Evolutionary conservation across 208 protist species (phyloP), one percentile per base, ranked within the genome.

Genomic region (Zelonia costaricensis): DNA sequence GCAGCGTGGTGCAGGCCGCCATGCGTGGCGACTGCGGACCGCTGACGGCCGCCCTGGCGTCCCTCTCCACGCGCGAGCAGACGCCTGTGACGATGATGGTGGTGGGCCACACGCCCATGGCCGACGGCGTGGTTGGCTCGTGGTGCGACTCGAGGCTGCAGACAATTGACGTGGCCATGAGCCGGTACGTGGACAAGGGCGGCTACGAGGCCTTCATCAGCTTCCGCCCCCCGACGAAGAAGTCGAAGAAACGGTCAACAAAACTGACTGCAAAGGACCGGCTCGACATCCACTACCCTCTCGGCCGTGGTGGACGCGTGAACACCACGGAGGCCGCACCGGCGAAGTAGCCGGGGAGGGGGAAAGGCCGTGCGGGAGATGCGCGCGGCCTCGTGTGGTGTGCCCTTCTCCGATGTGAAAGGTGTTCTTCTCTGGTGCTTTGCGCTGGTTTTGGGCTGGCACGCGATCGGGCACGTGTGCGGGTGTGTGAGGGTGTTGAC

Each of bases 51-150:
- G 59, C 76, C 6, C 71, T 93, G 2, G 30, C 57, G 0, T 54
- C 62, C 2, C 58, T 93, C 23, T 74, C 72, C 2, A 2, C 9
- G 23, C 22, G 10, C 22, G 74, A 82, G 52, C 23, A 68, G 3
- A 16, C 31, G 0, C 36, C 48, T 18, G 52, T 88, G n/a, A 61
- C 51, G 13, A 48, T 64, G 15, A 83, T 93, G 77, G 71, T 91
- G 23, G 76, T 80, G 20, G 87, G 83, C 10, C 80, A 91, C 80
- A 83, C 80, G 13, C 43, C 73, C 23, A 61, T 74, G 49, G 5
- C 5, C 9, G 43, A 47, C 8, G 72, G 62, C 33, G 63, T 20
- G 33, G 44, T 71, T 2, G 57, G 54, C 16, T 67, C 42, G n/a
- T 61, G 49, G 58, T 66, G 52, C 23, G 22, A 16, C 30, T 49